phyloP scores from a whole-genome alignment of 2,329 filamentous ascomycete genomes.

The Aspergillus ruber region DNA sequence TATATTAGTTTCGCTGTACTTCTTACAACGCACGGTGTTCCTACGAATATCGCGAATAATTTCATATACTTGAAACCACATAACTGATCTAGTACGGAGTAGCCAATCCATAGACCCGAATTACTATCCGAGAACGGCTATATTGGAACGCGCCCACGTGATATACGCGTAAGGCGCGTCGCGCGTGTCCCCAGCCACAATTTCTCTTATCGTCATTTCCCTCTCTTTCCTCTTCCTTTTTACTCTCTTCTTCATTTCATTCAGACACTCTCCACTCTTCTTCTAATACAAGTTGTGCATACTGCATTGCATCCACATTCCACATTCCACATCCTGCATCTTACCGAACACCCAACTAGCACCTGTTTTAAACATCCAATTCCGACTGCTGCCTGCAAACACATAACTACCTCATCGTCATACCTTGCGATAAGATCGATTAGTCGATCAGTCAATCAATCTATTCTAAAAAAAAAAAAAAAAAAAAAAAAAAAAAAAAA shows the following conservation, averaged over 20 bases:
- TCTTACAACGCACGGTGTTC: no score
- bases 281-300: not conserved
- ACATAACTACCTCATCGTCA: no score
- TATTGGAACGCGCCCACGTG: not conserved
- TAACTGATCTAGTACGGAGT: not conserved
- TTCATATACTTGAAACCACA: not conserved
- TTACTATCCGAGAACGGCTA: not conserved
- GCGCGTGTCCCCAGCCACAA: slow-evolving; percentile 15
- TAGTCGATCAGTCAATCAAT: no score
- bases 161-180: slow-evolving; percentile 17
- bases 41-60: no score
- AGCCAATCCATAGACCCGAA: not conserved
- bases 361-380: no score
- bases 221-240: slow-evolving; percentile 3
- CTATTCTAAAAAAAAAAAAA: no score
- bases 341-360: no score
- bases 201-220: not conserved
- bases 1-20: not conserved
- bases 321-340: no score
- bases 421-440: no score
- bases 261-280: not conserved
- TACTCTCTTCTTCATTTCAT: not conserved
- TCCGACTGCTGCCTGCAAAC: no score
- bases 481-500: no score
- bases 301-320: no score